Base-by-base conservation (phyloP, 2,329 filamentous ascomycete species). In the Beauveria varroae region DNA sequence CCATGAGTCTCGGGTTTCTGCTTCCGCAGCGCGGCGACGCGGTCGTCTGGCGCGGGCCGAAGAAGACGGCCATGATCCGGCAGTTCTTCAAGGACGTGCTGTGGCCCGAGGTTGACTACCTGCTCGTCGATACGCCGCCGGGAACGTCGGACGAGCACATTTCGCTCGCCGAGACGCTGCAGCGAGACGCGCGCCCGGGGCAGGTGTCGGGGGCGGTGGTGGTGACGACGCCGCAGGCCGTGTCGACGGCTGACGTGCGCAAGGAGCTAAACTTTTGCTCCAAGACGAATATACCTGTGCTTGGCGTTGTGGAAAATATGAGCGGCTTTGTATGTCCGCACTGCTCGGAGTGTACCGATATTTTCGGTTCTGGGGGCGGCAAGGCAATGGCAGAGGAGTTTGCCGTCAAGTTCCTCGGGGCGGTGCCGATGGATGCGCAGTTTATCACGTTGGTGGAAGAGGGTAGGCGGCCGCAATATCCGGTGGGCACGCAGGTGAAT, bases 241-340 rank as follows among this genome's bases (percentile, higher is more conserved):
- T 99, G 54, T 88, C 91, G 14, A 96, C 93, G 30, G 89, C 91
- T 0, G 95, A 99, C 71, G 95, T 99, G 43, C 88, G 91, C 69
- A 97, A 96, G 72, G 93, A 96, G 74, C 82, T 96, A 65, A 96
- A 96, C 73, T 96, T 97, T 71, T 97, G 93, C 75, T 79, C 80
- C 57, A 96, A 96, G 77, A 93, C 90, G 1, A 83, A 85, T 34
- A 87, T 96, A 54, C 80, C 82, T 2, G 86, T 96, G 41, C 79
- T 98, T 12, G 95, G 95, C 0, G 93, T 99, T 1, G 84, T 99
- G 51, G 95, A 99, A 77, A 99, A 99, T 72, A 98, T 99, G 95
- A 88, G 87, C 66, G 91, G 91, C 2, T 96, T 90, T 68, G 89
- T 95, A n/a, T 95, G 90, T 70, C 86, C 86, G 7, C 84, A 88